Conservation (phyloP, 208 protist genomes). For the Jaenimonas drosophilae region DNA sequence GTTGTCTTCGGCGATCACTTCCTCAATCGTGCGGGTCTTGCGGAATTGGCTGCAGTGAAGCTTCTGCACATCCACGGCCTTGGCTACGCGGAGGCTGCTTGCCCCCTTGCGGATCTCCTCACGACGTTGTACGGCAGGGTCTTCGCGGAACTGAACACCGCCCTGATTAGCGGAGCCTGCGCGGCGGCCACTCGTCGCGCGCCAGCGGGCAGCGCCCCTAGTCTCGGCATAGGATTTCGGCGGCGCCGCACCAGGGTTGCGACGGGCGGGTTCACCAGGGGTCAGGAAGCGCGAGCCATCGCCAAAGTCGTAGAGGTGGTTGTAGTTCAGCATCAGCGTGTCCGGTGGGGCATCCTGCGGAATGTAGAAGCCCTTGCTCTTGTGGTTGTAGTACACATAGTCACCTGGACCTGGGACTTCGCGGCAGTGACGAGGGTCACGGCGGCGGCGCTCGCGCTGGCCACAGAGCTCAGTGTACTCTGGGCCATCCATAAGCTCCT, state of each 20-base stretch:
- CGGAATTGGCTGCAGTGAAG: constrained; percentile 43
- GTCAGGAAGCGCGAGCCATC: constrained; percentile 62
- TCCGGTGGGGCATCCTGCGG: constrained; percentile 38
- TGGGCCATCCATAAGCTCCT: constrained; percentile 35
- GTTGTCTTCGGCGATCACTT: constrained; percentile 45
- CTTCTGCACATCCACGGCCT: constrained; percentile 21
- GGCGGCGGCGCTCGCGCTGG: constrained; percentile 28
- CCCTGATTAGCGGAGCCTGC: neutral
- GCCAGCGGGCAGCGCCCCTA: constrained; percentile 3
- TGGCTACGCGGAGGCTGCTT: constrained; percentile 36
- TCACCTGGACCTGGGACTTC: constrained; percentile 15
- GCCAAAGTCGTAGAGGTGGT: constrained; percentile 76
- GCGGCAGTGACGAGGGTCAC: constrained; percentile 22
- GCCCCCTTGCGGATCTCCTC: constrained; percentile 20
- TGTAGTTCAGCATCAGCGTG: constrained; percentile 59
- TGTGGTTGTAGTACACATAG: constrained; percentile 81
- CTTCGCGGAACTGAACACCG: neutral
- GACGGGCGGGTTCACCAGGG: constrained; percentile 7
- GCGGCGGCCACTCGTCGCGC: neutral
- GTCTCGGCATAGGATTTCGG: constrained; percentile 12
- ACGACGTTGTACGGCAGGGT: constrained; percentile 4
- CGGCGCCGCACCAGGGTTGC: constrained; percentile 21
- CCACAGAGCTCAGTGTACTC: constrained; percentile 27
- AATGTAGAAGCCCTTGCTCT: constrained; percentile 78
- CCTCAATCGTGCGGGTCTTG: constrained; percentile 43